Base-by-base conservation (phyloP, 352 stramenopile species). In the Pythium coloratum region DNA sequence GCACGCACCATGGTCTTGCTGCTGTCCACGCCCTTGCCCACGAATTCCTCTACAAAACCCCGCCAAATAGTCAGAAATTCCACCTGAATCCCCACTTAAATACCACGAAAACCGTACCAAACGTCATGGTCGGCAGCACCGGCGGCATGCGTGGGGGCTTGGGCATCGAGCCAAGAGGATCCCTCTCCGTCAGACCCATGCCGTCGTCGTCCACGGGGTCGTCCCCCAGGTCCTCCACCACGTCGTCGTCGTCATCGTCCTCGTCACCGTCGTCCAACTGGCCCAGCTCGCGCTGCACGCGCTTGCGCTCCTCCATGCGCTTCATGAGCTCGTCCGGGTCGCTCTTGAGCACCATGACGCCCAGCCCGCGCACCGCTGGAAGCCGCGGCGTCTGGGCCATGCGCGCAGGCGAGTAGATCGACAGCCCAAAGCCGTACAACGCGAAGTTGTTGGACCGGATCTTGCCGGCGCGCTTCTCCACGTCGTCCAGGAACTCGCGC, bases 291-390 rank as follows among this genome's bases (percentile, higher is more conserved):
- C 78, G 81, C 58, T 78, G 80, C 30, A 89, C 77, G 51, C 83
- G 80, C 67, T 91, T 91, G 47, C 70, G 83, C 62, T 88, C 76
- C 60, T 91, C 80, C 10, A 90, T 81, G 46, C 75, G 71, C 38
- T 77, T 77, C 81, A 91, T 86, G 46, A 84, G 54, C 7, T 90
- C 80, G 34, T 78, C 67, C 6, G 76, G 70, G 56, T 88, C 75
- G 9, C 61, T 78, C 36, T 77, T 66, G 32, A 88, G 50, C 24
- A 81, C 78, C 59, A 90, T 81, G 30, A 91, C 64, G 14, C 79
- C 73, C 3, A 91, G 44, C 0, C 83, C 81, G 24, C 72, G 78
- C 18, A 91, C 81, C 18, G 76, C 72, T 3, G 81, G 81, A 72
- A 91, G 56, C 49, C 81, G 74, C 49, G 80, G 79, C 42, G 76